Conservation (phyloP, 352 stramenopile species). For the Aphanomyces astaci region DNA sequence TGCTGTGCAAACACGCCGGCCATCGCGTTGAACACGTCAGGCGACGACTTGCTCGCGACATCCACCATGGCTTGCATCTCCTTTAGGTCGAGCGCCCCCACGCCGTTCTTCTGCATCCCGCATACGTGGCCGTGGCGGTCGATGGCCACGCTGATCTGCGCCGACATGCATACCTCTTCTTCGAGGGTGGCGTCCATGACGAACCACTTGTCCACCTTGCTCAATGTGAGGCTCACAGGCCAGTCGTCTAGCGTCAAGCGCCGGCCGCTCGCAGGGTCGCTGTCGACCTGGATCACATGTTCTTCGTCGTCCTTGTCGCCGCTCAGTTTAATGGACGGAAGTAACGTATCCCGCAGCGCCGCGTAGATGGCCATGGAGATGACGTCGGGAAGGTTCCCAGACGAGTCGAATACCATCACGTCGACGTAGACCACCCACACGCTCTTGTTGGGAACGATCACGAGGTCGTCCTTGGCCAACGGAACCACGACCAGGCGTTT, state of each 20-base stretch:
- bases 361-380: conserved; percentile 77
- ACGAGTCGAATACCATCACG: conserved; percentile 74
- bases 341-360: conserved; percentile 70
- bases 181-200: conserved; percentile 62
- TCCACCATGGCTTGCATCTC: conserved; percentile 79
- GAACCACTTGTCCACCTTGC: conserved; percentile 61
- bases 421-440: conserved; percentile 68
- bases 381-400: conserved; percentile 58
- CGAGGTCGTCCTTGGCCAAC: conserved; percentile 37
- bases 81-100: conserved; percentile 54
- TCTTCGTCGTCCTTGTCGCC: conserved; percentile 58
- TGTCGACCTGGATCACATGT: conserved; percentile 70
- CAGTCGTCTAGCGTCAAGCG: conserved; percentile 47
- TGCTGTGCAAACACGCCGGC: conserved; percentile 43
- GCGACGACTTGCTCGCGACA: conserved; percentile 50
- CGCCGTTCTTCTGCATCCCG: conserved; percentile 66
- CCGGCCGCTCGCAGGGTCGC: conserved; percentile 47
- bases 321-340: conserved; percentile 58
- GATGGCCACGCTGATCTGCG: conserved; percentile 64
- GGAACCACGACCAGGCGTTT: conserved; percentile 28
- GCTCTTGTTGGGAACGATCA: conserved; percentile 60
- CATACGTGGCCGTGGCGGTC: conserved; percentile 51
- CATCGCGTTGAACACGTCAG: conserved; percentile 56
- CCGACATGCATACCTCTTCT: conserved; percentile 67
- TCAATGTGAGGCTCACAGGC: conserved; percentile 67